Conservation (phyloP, 2,329 filamentous ascomycete genomes). For the Lecanicillium sp. region DNA sequence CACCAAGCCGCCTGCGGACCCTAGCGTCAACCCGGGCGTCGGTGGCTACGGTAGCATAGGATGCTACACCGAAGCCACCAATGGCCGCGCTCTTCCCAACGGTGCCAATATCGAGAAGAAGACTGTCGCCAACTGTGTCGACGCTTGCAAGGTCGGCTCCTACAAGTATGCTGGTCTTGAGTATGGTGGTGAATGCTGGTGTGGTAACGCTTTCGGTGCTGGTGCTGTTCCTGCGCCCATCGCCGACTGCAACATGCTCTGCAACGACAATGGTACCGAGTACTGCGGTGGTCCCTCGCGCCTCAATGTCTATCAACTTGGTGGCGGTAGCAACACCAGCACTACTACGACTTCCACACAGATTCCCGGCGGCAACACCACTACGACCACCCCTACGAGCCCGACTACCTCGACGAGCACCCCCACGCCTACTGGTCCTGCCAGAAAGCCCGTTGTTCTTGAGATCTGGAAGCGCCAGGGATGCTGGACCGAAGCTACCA, state of each 20-base stretch:
- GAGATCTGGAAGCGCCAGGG: constrained; percentile 28
- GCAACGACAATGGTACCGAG: constrained; percentile 31
- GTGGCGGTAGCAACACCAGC: constrained; percentile 2
- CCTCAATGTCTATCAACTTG: constrained; percentile 30
- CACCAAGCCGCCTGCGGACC: constrained; percentile 18
- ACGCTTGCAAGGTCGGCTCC: constrained; percentile 23
- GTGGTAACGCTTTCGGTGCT: constrained; percentile 24
- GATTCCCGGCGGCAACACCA: not conserved
- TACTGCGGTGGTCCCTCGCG: constrained; percentile 30
- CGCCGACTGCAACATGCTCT: constrained; percentile 30
- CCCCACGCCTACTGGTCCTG: constrained; percentile 20
- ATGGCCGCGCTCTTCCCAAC: constrained; percentile 27
- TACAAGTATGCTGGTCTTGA: constrained; percentile 31
- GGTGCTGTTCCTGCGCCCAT: constrained; percentile 26
- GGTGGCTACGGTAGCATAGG: constrained; percentile 31
- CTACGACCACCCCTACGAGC: not conserved
- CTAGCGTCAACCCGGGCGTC: constrained; percentile 33
- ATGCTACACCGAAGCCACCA: constrained; percentile 32
- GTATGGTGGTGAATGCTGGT: constrained; percentile 37
- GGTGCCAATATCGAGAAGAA: constrained; percentile 19
- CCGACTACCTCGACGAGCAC: constrained; percentile 17
- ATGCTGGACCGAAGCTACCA: constrained; percentile 31
- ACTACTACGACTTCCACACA: constrained; percentile 2
- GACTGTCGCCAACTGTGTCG: constrained; percentile 30
- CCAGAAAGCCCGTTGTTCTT: constrained; percentile 21